Conservation (phyloP, 2,329 filamentous ascomycete species). For the Chalaropsis thielavioides region DNA sequence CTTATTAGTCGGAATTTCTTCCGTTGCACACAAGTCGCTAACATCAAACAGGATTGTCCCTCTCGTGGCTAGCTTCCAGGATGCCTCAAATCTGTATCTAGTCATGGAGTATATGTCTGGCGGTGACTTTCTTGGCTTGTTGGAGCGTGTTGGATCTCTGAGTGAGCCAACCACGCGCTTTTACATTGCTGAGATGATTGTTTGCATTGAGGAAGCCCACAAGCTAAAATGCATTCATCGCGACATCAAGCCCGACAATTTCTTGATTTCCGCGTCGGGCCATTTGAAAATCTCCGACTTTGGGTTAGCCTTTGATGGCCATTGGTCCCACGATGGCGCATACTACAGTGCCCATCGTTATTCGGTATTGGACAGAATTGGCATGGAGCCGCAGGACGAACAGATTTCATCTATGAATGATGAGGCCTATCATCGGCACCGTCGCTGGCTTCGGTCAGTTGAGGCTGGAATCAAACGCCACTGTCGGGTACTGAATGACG, state of each 20-base stretch:
- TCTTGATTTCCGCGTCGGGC: slow-evolving; percentile 73
- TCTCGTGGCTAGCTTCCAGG: slow-evolving; percentile 78
- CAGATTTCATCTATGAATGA: slow-evolving; percentile 23
- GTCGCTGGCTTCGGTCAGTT: slow-evolving; percentile 14
- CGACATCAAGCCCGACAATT: slow-evolving; percentile 95
- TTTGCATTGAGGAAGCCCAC: slow-evolving; percentile 88
- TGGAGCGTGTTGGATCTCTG: slow-evolving; percentile 74
- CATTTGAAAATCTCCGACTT: slow-evolving; percentile 96
- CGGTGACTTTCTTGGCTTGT: slow-evolving; percentile 76
- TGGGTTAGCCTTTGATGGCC: slow-evolving; percentile 84
- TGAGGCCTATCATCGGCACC: slow-evolving; percentile 12
- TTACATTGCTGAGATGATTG: slow-evolving; percentile 90
- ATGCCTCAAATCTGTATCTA: slow-evolving; percentile 68
- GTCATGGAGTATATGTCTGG: slow-evolving; percentile 99
- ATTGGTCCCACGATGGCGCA: slow-evolving; percentile 80
- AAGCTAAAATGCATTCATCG: slow-evolving; percentile 81
- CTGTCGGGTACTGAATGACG: slow-evolving; percentile 13
- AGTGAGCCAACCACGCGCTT: slow-evolving; percentile 66
- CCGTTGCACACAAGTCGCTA: not conserved
- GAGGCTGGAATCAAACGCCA: slow-evolving; percentile 29
- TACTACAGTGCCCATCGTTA: slow-evolving; percentile 80
- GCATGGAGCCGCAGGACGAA: slow-evolving; percentile 56
- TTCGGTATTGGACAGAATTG: slow-evolving; percentile 59
- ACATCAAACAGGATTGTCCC: slow-evolving; percentile 55
- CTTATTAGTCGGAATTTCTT: not conserved